Conservation (phyloP, 2,329 filamentous ascomycete genomes). For the Sarocladiaceae sp. region DNA sequence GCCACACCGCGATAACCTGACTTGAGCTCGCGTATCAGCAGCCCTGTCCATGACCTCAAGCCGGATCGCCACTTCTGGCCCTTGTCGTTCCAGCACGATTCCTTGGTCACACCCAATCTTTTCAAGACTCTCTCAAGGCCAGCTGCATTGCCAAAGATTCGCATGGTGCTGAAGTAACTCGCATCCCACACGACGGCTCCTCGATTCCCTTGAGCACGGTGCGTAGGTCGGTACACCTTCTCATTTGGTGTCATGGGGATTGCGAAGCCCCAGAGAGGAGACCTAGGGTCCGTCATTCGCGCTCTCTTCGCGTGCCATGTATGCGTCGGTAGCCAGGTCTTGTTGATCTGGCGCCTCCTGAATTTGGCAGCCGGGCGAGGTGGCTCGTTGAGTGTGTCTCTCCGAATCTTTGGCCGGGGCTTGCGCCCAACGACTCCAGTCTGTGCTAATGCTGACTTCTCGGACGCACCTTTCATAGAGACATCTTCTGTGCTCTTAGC, state of each 20-base stretch:
- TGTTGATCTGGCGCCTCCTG: conserved; percentile 76
- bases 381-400: conserved; percentile 60
- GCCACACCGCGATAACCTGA: conserved; percentile 56
- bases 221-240: conserved; percentile 83
- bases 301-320: conserved; percentile 90
- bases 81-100: conserved; percentile 55
- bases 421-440: conserved; percentile 16
- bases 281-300: conserved; percentile 72
- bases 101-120: conserved; percentile 55
- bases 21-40: conserved; percentile 45
- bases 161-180: conserved; percentile 87
- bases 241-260: conserved; percentile 79
- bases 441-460: not conserved
- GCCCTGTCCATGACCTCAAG: conserved; percentile 41
- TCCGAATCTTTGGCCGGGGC: conserved; percentile 60
- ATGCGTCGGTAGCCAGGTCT: conserved; percentile 93
- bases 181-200: conserved; percentile 87
- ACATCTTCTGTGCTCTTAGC: conserved; percentile 13
- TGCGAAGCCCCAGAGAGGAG: conserved; percentile 85
- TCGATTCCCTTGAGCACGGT: conserved; percentile 67
- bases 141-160: conserved; percentile 59
- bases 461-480: not conserved
- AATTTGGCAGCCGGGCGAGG: conserved; percentile 57
- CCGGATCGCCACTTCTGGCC: conserved; percentile 65
- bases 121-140: conserved; percentile 62